Evolutionary conservation across 805 yeast species (phyloP), one percentile per base, ranked within the genome.

Genomic region (Ogataea zsoltii): DNA sequence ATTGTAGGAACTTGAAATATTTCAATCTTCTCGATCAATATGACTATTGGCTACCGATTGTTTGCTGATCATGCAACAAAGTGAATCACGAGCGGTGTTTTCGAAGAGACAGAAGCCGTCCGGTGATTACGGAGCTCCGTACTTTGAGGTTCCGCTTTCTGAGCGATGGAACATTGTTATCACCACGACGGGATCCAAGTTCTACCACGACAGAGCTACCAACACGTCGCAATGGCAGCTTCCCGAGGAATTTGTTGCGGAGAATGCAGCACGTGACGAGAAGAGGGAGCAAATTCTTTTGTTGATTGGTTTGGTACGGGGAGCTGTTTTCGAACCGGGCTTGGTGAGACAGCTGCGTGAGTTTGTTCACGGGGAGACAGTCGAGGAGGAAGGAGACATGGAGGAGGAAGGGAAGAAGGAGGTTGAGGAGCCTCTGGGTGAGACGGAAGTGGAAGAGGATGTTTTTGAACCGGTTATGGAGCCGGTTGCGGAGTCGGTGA

Each of bases 151-250:
- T 6, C 38, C 45, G 4, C 36, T 60, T 4, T 51, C 60, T 1
- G 46, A 47, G 4, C n/a, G 33, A 5, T 61, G 64, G 65, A 10
- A 33, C 2, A 30, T 60, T 30, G 34, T 62, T 2, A 54, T 63
- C 2, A 55, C 63, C 1, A 40, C 46, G 6, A 41, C 42, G 2
- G 67, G 65, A 1, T 42, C 44, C 34, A 53, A 61, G 45, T 62
- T 58, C 37, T 63, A 58, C 33, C 50, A 53, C 32, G 41, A 57
- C 36, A 38, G 18, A 0, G 25, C 18, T 2, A 12, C 38, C 2
- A 21, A 31, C 6, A 31, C 18, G 25, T 61, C 66, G 13, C 19
- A 32, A 7, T 63, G 67, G 67, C 61, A 56, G 33, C 30, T 60
- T 16, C 58, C 58, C 3, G 44, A 49, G 7, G 41, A 39, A 14